Base-by-base conservation (phyloP, 192 early-diverging fungal genomes). In the Chytriomyces sp. region DNA sequence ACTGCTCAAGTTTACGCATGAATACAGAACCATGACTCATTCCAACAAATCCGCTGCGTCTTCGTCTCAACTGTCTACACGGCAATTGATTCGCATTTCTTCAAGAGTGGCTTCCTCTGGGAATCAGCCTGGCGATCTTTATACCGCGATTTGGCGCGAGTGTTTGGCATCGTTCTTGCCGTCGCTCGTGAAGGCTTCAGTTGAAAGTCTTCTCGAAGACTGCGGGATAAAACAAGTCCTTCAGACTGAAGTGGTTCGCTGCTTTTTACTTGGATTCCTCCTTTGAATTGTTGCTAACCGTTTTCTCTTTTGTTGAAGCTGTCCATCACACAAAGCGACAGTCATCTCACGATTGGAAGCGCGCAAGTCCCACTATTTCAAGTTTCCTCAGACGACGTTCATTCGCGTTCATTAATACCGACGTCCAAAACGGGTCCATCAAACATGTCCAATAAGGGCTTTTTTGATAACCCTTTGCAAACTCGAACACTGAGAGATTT, bases 401-500 rank as follows among this genome's bases (percentile, higher is more conserved):
- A 82, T 45, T 70, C 81, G 3, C 50, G 64, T 8, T 70, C 81
- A 1, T 60, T 82, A 26, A 82, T 82, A 23, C 78, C 77, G 11
- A 69, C 73, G 5, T 67, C 73, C 62, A 28, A 64, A 24, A 26
- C 62, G 11, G 20, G 62, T 23, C 20, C 62, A 13, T 20, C 13
- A n/a, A 24, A 63, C n/a, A 68, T 46, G 24, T 11, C 73, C 45
- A 82, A 85, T 47, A 72, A 78, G 0, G 89, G 90, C n/a, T 94
- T 94, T 79, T 89, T 88, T 69, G 92, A 93, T 68, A 94, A 94
- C 77, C 89, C 87, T n/a, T 82, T 86, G 43, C 93, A 94, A 59
- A 90, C 87, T 9, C 83, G 86, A 46, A 86, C 92, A 65, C 75
- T 94, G 69, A 83, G 85, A 67, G 91, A 94, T 61, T 90, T 94